Evolutionary conservation across 257 asterid species (phyloP), one percentile per base, ranked within the genome.

Genomic region (Solanum acaule): DNA sequence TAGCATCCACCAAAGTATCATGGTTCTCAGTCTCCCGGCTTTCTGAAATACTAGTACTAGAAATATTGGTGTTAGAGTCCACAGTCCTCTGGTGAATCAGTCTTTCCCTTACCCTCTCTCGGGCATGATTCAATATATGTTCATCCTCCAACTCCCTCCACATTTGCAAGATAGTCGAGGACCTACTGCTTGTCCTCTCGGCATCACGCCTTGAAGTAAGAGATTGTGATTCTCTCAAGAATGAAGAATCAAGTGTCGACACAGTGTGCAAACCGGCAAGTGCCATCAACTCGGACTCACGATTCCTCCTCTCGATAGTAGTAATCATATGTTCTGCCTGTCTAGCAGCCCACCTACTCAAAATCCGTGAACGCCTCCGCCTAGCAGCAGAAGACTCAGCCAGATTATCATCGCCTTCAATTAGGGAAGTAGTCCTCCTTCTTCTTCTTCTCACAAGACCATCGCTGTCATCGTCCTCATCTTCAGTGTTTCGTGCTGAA

Each of bases 111-210:
- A 90, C 95, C 88, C 98, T 94, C 89, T 91, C 99, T 67, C 94
- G 94, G 85, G 96, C 95, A 87, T 92, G 96, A 87, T 83, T 90
- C 63, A 93, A 87, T 31, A 89, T 90, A 23, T 94, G 98, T 56
- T 95, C 99, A 85, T 95, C 98, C 93, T 96, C 99, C 92, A 95
- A 90, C 91, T 93, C 98, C 86, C 98, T 91, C 99, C 99, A 95
- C 99, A 94, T 96, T 90, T 92, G 98, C 93, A 96, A 88, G 42
- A 95, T 95, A 86, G 98, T 92, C 1, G 98, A 96, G 68, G 98
- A 98, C 44, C 91, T 94, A 31, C 98, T 93, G 88, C 92, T 93
- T 3, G 93, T 96, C 91, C 99, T 95, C 93, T 96, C 98, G 70
- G 91, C 96, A 88, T 93, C 92, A 42, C 89, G 92, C 94, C 96